Base-by-base conservation (phyloP, 768 basidiomycete species). In the Lanmaoa rubissima region DNA sequence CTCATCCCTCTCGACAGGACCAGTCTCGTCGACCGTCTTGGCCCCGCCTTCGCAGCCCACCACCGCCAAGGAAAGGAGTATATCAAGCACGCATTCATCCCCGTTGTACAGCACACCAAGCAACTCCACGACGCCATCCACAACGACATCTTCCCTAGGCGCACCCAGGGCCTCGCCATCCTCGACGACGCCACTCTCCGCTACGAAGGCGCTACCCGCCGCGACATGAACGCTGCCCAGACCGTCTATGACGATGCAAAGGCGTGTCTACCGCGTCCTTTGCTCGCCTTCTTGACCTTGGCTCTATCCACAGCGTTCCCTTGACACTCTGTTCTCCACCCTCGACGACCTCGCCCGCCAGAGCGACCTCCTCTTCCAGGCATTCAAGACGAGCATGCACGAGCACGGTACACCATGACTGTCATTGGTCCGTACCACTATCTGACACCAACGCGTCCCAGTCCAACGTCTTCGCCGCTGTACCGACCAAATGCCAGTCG, bases 171-270 rank as follows among this genome's bases (percentile, higher is more conserved):
- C 8, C 66, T 87, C 36, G 67, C 82, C 12, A 66, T 72, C 7
- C 82, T 87, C 70, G 80, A 87, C 64, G 76, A 78, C 17, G 80
- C 77, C 21, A 79, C 83, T 67, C 82, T 81, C 63, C 74, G 73
- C 12, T 69, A 80, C 48, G 88, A 90, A 65, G 62, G 66, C 1
- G 63, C 76, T 17, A 70, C 73, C 16, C 71, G 80, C 32, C 72
- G 70, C 35, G 79, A 82, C 57, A 71, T 82, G 55, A 73, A 77
- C 53, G 74, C 77, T 21, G 54, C 82, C 19, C 72, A 71, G 59
- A 63, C 72, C 11, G 70, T 73, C 31, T 78, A 77, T 54, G 51
- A 66, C 19, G 70, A 70, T 10, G 74, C 77, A 26, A 75, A 83
- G 75, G 85, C 82, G 61, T 57, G 74, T 70, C 36, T 47, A 35